Base-by-base conservation (phyloP, 78 protist species). In the Corallochytrium limacisporum region DNA sequence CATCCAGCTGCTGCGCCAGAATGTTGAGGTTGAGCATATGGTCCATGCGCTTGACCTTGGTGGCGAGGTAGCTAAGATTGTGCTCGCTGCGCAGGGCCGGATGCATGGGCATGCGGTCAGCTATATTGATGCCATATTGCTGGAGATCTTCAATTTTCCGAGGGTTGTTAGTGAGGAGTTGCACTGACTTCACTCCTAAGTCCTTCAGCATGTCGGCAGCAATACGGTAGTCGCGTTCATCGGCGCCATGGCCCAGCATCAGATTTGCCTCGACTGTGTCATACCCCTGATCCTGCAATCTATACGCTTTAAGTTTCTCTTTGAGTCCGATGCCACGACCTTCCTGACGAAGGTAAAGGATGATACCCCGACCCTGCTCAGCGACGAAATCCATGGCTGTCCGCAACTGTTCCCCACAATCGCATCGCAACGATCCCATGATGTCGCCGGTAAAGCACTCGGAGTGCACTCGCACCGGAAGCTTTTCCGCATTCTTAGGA, bases 361-460 rank as follows among this genome's bases (percentile, higher is more conserved):
- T 16, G 10, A 65, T 60, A 4, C 72, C 72, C 18, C 12, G 13
- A 32, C 75, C 75, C 4, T 24, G 2, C 39, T 74, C 48, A 10
- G 62, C 65, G 22, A 74, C 36, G 10, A 24, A 18, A 8, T 9
- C 3, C 69, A 75, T n/a, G 31, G 69, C 65, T 1, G 46, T 5
- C 9, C 37, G 33, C 6, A 75, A 55, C 61, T 75, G 81, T 16
- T 66, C 76, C 5, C 68, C 69, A 20, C 81, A 75, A 31, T 75
- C 81, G 53, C 81, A 75, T 7, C 81, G 72, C 1, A 55, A 46
- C 8, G 50, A 28, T 16, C 81, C 81, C 65, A 75, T 42, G 13
- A 69, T 62, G 22, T 65, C 60, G 29, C 61, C 81, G 12, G 81
- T 75, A 63, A 66, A 66, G 69, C 81, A 75, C 51, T 75, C 81